Evolutionary conservation across 495 filamentous ascomycete species (phyloP).

Genomic region (Aspergillus incahuasiensis): DNA sequence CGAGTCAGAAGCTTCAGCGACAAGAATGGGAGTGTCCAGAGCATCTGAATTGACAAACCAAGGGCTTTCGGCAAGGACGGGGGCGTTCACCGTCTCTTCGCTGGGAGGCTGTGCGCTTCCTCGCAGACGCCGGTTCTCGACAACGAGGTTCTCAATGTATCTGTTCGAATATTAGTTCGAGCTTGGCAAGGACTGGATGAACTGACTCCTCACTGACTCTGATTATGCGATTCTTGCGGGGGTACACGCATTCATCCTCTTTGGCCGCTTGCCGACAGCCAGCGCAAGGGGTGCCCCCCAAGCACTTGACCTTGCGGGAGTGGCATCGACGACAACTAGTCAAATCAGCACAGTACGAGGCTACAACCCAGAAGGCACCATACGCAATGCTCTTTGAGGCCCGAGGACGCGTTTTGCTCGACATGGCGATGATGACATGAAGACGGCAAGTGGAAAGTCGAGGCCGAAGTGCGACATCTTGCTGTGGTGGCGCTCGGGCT

Average conservation of each 20-base stretch:
- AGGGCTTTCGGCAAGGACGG: slow-evolving; percentile 17
- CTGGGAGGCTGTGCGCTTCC: slow-evolving; percentile 9
- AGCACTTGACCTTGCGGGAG: slow-evolving; percentile 36
- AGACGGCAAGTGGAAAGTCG: not conserved
- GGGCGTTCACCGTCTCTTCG: slow-evolving; percentile 3
- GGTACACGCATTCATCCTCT: slow-evolving; percentile 27
- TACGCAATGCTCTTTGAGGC: not conserved
- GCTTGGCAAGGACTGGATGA: not conserved
- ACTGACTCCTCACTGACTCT: slow-evolving; percentile 31
- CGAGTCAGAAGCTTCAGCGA: slow-evolving; percentile 33
- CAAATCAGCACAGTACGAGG: not conserved
- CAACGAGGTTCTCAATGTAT: not conserved
- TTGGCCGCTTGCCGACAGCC: slow-evolving; percentile 25
- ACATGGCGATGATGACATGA: not conserved
- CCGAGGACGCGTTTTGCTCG: not conserved
- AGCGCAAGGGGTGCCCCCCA: slow-evolving; percentile 30
- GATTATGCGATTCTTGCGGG: slow-evolving; percentile 32
- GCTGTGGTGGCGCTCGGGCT: no score
- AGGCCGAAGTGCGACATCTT: not conserved
- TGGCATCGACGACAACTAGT: slow-evolving; percentile 34
- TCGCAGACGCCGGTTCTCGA: slow-evolving; percentile 24
- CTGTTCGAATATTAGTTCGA: not conserved
- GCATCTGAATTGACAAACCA: slow-evolving; percentile 26
- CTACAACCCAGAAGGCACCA: not conserved
- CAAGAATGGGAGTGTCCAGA: slow-evolving; percentile 27